phyloP scores from a whole-genome alignment of 768 basidiomycete genomes.

The Podaxis sp. region DNA sequence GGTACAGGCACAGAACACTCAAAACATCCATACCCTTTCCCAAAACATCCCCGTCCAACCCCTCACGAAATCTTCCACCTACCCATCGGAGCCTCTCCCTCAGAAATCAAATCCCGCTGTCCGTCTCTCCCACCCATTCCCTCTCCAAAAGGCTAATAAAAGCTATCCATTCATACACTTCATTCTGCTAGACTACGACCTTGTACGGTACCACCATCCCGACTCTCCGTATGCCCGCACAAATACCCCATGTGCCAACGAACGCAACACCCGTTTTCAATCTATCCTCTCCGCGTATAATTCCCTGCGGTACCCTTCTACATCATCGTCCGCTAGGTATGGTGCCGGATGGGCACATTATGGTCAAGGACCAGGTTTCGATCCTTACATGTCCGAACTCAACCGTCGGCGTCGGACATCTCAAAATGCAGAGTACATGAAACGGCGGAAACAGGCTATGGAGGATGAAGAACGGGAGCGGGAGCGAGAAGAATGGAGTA shows the following conservation, averaged over 20 bases:
- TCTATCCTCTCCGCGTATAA: conserved; percentile 67
- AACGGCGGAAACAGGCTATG: conserved; percentile 11
- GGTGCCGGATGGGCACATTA: conserved; percentile 8
- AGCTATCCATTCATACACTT: background rate
- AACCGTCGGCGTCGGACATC: conserved; percentile 45
- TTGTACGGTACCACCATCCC: conserved; percentile 72
- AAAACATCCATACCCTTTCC: conserved; percentile 44
- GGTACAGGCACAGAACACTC: background rate
- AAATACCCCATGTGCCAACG: conserved; percentile 33
- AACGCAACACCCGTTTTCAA: conserved; percentile 63
- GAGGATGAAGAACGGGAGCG: conserved; percentile 15
- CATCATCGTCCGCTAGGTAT: conserved; percentile 9
- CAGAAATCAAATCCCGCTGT: conserved; percentile 71
- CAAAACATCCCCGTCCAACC: conserved; percentile 51
- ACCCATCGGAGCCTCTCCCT: conserved; percentile 49
- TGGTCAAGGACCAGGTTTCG: conserved; percentile 28
- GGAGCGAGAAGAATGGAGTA: conserved; percentile 33
- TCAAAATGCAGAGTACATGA: conserved; percentile 29
- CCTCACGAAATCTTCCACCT: conserved; percentile 78
- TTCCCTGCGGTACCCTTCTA: conserved; percentile 40
- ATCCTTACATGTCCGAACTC: conserved; percentile 53
- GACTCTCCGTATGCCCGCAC: conserved; percentile 50
- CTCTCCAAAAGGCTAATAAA: background rate
- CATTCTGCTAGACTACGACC: conserved; percentile 59
- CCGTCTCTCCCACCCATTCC: conserved; percentile 24